These are phyloP conservation scores for Phaeoacremonium minimum DNA, from an alignment of 2,329 filamentous ascomycete genomes.

Conservation along the genomic window DNA sequence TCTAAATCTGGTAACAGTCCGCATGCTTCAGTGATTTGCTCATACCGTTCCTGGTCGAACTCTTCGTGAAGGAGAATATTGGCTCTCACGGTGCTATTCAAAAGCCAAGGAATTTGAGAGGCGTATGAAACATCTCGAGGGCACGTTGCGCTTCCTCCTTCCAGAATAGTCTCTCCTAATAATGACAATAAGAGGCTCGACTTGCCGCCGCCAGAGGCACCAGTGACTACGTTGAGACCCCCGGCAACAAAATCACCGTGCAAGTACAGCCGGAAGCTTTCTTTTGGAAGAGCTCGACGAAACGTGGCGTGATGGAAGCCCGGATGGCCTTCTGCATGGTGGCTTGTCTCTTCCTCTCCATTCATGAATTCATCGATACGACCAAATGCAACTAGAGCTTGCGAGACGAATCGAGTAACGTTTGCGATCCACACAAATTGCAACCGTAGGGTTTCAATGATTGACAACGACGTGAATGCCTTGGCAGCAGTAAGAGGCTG, in stretches of 20 bases:
- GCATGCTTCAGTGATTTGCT: neutral
- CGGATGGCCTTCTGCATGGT: conserved; percentile 21
- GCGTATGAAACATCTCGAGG: neutral
- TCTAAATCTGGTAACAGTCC: conserved; percentile 43
- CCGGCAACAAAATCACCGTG: conserved; percentile 15
- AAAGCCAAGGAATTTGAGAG: conserved; percentile 1
- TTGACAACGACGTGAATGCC: conserved; percentile 11
- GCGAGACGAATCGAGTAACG: conserved; percentile 17
- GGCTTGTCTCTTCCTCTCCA: conserved; percentile 15
- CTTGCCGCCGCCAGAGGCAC: conserved; percentile 11
- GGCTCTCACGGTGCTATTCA: neutral
- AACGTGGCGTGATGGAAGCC: conserved; percentile 21
- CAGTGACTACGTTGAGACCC: conserved; percentile 22
- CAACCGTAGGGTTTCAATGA: conserved; percentile 8
- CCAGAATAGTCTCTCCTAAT: neutral
- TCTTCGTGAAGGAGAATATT: neutral
- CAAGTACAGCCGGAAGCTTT: conserved; percentile 15
- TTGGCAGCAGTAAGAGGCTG: conserved; percentile 4
- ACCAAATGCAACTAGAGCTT: conserved; percentile 18
- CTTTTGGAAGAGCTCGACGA: conserved; percentile 17
- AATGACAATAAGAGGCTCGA: neutral
- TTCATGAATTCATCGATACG: conserved; percentile 24
- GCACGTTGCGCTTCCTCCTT: neutral
- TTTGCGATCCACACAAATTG: conserved; percentile 11
- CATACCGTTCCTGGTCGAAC: neutral